A percentile compares a stretch with the other conserved stretches of the same genome.
These are phyloP conservation scores for Monosporozyma yasuniensis DNA, from an alignment of 805 yeast species.

Conservation along the genomic window DNA sequence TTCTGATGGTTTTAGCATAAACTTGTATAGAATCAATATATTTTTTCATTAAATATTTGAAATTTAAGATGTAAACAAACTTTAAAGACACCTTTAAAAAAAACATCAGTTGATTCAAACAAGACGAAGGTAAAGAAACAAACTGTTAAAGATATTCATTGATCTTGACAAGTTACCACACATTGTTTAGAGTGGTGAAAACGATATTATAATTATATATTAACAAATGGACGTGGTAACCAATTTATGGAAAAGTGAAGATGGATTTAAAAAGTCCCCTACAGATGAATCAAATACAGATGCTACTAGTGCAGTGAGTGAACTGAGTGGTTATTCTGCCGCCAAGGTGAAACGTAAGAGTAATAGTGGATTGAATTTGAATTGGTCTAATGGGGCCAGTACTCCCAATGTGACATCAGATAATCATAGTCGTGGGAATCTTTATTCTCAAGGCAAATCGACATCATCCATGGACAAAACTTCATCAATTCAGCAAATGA, in stretches of 20 bases:
- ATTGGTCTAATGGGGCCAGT: background rate
- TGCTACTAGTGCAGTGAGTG: background rate
- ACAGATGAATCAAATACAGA: background rate
- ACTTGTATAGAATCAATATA: background rate
- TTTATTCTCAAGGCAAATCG: background rate
- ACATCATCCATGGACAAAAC: background rate
- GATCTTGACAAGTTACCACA: background rate
- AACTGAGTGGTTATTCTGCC: background rate
- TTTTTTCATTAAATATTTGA: background rate
- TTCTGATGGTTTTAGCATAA: too few species aligned
- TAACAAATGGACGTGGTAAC: constrained; percentile 1
- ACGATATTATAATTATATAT: too few species aligned
- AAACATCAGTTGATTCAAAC: background rate
- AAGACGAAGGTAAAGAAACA: background rate
- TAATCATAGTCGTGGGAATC: background rate
- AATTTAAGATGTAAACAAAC: background rate
- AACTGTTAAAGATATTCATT: too few species aligned
- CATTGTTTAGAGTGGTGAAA: background rate
- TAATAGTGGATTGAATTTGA: background rate
- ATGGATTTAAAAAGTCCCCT: background rate
- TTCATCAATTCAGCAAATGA: constrained; percentile 25
- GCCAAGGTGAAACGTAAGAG: background rate
- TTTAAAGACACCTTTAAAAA: background rate
- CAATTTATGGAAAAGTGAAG: background rate
- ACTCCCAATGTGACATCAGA: background rate